These are phyloP conservation scores for Beauveria sp. DNA, from an alignment of 2,329 filamentous ascomycete species.

Conservation along the genomic window DNA sequence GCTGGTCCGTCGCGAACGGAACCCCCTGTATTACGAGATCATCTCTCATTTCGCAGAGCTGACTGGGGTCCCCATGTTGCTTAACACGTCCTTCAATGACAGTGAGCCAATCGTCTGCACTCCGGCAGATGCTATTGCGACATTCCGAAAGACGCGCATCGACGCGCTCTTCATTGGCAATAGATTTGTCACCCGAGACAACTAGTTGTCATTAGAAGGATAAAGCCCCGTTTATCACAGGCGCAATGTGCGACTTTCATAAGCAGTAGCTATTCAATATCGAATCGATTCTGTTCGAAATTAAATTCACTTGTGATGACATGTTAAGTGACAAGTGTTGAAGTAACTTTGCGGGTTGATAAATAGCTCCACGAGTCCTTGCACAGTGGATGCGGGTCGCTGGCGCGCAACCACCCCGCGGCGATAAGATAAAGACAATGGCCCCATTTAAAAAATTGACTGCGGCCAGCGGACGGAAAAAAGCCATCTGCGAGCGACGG, in stretches of 20 bases:
- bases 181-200: background rate
- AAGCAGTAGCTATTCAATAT: too few species aligned
- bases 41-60: background rate
- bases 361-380: too few species aligned
- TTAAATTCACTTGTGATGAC: too few species aligned
- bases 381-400: too few species aligned
- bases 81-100: slow-evolving; percentile 6
- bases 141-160: slow-evolving; percentile 4
- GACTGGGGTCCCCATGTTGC: slow-evolving; percentile 1
- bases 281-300: too few species aligned
- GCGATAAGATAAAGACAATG: slow-evolving; percentile 32
- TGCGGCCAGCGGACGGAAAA: background rate
- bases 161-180: background rate
- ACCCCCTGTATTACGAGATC: background rate
- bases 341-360: too few species aligned
- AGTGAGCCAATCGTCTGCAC: slow-evolving; percentile 4
- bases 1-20: background rate
- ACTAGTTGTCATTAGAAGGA: background rate
- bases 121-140: slow-evolving; percentile 4
- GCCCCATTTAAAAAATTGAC: slow-evolving; percentile 25
- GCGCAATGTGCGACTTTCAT: too few species aligned
- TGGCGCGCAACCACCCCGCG: slow-evolving; percentile 18
- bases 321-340: too few species aligned
- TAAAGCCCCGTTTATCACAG: background rate
- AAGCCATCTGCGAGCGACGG: background rate